These are phyloP conservation scores for Smittium mucronatum DNA, from an alignment of 371 early-diverging fungal species.

Conservation along the genomic window DNA sequence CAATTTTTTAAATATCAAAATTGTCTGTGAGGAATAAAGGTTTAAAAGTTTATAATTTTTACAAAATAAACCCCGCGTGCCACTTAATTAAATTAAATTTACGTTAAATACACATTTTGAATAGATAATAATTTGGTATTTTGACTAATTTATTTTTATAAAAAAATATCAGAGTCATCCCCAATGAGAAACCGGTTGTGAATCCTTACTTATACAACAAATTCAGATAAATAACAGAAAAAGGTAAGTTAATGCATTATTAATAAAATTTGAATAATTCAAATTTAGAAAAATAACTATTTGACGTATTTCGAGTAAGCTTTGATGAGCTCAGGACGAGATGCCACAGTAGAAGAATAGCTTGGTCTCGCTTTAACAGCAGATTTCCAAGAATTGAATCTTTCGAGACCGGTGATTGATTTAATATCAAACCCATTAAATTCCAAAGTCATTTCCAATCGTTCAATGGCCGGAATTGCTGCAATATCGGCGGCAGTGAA, in stretches of 20 bases:
- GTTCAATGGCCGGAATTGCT: slow-evolving; percentile 37
- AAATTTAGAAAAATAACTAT: background rate
- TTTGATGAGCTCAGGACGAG: background rate
- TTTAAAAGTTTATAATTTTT: no score
- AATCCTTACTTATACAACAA: background rate
- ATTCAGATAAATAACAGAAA: background rate
- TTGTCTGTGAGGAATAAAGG: no score
- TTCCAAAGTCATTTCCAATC: slow-evolving; percentile 14
- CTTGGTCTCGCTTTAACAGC: slow-evolving; percentile 2
- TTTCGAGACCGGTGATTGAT: background rate
- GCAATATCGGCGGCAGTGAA: slow-evolving; percentile 47
- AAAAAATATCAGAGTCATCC: background rate
- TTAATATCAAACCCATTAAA: background rate
- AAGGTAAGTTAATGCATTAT: background rate
- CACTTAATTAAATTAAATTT: background rate
- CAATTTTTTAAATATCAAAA: no score
- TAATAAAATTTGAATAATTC: background rate
- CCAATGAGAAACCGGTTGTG: background rate
- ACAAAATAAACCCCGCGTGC: no score
- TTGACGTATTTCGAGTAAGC: background rate
- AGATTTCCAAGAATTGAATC: background rate
- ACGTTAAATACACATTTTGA: background rate
- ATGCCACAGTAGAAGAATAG: slow-evolving; percentile 5
- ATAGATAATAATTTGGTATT: no score
- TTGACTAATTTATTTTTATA: no score